A percentile compares a stretch with the other conserved stretches of the same genome.
These are phyloP conservation scores for Acephala macrosclerotiorum DNA, from an alignment of 2,329 filamentous ascomycete species.

Conservation along the genomic window DNA sequence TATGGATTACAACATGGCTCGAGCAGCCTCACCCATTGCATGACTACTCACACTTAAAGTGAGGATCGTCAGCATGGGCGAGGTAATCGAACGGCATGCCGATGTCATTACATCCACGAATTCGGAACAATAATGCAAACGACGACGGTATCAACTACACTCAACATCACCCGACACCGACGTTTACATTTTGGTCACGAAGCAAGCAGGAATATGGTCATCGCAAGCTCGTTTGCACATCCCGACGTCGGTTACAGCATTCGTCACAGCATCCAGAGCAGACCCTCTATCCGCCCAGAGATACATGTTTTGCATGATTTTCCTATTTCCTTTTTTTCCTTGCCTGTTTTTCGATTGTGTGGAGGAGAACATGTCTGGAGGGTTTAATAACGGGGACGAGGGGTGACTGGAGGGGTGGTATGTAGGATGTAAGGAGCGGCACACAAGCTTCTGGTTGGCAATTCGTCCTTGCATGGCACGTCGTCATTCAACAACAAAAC, in stretches of 20 bases:
- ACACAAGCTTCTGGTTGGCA: conserved; percentile 22
- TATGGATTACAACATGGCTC: conserved; percentile 44
- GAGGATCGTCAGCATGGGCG: conserved; percentile 35
- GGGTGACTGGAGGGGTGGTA: conserved; percentile 7
- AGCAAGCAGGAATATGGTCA: conserved; percentile 39
- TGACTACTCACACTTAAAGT: conserved; percentile 39
- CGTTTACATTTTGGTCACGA: conserved; percentile 36
- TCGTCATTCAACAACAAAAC: conserved; percentile 20
- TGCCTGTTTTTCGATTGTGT: conserved; percentile 34
- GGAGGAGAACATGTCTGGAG: conserved; percentile 39
- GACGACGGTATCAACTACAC: conserved; percentile 30
- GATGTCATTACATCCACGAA: conserved; percentile 42
- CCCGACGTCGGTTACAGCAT: conserved; percentile 25
- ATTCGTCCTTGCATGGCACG: conserved; percentile 12
- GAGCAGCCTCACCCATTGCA: conserved; percentile 42
- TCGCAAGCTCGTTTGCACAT: conserved; percentile 40
- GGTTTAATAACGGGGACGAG: conserved; percentile 26
- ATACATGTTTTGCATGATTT: conserved; percentile 39
- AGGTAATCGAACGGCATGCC: conserved; percentile 46
- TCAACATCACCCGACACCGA: conserved; percentile 32
- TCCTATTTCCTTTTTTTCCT: conserved; percentile 35
- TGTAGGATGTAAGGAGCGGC: conserved; percentile 22
- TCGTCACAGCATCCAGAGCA: conserved; percentile 39
- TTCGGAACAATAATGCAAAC: conserved; percentile 37
- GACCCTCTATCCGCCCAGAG: conserved; percentile 37